Evolutionary conservation across 352 stramenopile species (phyloP).

Genomic region (Pythium dissotocum): DNA sequence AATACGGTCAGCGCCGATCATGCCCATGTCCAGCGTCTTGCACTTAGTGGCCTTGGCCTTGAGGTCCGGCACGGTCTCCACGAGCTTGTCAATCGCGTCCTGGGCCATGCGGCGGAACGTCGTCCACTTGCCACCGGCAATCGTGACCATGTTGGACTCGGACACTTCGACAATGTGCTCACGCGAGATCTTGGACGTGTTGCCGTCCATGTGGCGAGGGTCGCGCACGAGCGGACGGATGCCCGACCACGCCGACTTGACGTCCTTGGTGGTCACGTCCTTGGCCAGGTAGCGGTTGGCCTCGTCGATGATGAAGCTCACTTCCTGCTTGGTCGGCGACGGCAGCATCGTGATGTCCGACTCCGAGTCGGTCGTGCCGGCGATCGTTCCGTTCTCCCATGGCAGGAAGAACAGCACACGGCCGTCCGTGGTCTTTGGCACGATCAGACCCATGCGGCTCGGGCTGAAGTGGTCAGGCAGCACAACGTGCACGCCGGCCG

Average conservation of each 20-base stretch:
- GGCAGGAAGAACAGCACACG: constrained; percentile 95
- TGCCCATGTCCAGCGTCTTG: constrained; percentile 80
- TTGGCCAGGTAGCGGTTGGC: constrained; percentile 91
- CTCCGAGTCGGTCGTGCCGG: constrained; percentile 92
- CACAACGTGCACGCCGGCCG: constrained; percentile 94
- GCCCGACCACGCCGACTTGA: constrained; percentile 95
- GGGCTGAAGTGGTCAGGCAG: constrained; percentile 95
- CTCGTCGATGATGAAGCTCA: constrained; percentile 95
- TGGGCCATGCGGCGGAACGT: constrained; percentile 96
- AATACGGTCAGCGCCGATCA: constrained; percentile 89
- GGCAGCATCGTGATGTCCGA: constrained; percentile 95
- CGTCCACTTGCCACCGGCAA: constrained; percentile 97
- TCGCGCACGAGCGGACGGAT: constrained; percentile 95
- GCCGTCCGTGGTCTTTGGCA: constrained; percentile 95
- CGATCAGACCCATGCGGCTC: constrained; percentile 94
- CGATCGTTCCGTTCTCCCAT: constrained; percentile 93
- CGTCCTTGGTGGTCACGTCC: constrained; percentile 88
- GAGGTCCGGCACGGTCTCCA: constrained; percentile 80
- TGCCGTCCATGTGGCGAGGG: constrained; percentile 73
- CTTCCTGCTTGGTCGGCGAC: constrained; percentile 89
- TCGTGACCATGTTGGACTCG: constrained; percentile 91
- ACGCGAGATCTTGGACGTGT: constrained; percentile 90
- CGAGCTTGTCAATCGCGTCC: constrained; percentile 91
- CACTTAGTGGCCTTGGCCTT: constrained; percentile 67
- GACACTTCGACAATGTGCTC: constrained; percentile 94